phyloP scores from a whole-genome alignment of 1,284 basidiomycete species.

The Hemileia vastatrix region DNA sequence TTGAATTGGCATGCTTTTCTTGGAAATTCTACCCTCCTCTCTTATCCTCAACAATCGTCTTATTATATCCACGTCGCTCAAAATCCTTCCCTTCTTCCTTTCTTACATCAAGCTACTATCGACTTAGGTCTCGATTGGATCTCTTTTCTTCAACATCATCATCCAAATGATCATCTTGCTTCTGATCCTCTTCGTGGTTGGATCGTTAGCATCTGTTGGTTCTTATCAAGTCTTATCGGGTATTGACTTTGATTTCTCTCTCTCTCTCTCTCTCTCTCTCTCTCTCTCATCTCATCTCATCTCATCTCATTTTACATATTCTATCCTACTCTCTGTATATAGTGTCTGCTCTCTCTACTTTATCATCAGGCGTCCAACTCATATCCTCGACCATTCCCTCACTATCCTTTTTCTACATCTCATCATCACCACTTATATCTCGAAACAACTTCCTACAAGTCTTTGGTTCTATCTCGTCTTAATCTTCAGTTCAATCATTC shows the following conservation, averaged over 20 bases:
- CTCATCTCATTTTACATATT: not conserved
- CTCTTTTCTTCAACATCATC: too few species aligned
- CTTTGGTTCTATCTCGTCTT: constrained; percentile 80
- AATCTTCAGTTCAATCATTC: constrained; percentile 59
- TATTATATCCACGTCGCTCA: not conserved
- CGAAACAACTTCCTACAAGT: constrained; percentile 72
- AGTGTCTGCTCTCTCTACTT: constrained; percentile 80
- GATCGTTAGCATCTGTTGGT: constrained; percentile 10
- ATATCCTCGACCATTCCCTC: constrained; percentile 85
- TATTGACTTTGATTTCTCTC: not conserved
- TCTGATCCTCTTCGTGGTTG: not conserved
- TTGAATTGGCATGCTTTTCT: constrained; percentile 97
- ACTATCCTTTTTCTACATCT: constrained; percentile 84
- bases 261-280: not conserved
- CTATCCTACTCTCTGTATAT: constrained; percentile 13
- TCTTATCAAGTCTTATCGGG: constrained; percentile 12
- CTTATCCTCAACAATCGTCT: constrained; percentile 24
- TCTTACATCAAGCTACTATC: not conserved
- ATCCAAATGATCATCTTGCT: not conserved
- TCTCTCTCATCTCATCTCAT: too few species aligned
- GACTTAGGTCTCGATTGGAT: constrained; percentile 4
- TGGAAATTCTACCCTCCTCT: constrained; percentile 60
- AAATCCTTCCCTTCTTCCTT: not conserved
- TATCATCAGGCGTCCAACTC: constrained; percentile 76
- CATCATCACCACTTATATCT: constrained; percentile 82